These are phyloP conservation scores for Speleostelium caveatum DNA, from an alignment of 78 protist genomes.

Conservation along the genomic window DNA sequence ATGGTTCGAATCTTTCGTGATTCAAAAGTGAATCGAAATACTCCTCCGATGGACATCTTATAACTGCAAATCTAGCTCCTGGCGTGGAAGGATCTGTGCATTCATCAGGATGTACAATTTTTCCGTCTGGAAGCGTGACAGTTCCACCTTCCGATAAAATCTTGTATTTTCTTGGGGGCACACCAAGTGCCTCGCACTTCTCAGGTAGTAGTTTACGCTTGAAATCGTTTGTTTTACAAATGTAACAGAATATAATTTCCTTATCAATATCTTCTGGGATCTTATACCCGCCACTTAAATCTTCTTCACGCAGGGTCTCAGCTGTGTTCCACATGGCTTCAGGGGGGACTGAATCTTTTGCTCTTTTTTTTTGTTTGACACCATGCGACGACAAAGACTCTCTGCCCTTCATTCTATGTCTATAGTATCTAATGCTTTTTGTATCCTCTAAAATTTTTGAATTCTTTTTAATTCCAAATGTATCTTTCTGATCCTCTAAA, in stretches of 20 bases:
- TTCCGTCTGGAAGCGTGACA: slow-evolving; percentile 19
- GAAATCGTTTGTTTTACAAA: slow-evolving; percentile 28
- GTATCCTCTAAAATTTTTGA: no score
- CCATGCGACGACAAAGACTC: no score
- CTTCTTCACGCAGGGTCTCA: not conserved
- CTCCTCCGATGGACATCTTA: slow-evolving; percentile 68
- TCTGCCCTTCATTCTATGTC: no score
- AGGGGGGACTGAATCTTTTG: no score
- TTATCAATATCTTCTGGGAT: not conserved
- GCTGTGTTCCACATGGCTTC: no score
- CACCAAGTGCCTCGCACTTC: slow-evolving; percentile 76
- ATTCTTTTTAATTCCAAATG: no score
- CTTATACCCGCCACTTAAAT: not conserved
- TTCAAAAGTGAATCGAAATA: slow-evolving; percentile 26
- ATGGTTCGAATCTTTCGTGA: no score
- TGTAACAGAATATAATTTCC: slow-evolving; percentile 19
- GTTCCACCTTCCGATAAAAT: slow-evolving; percentile 44
- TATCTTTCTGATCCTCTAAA: no score
- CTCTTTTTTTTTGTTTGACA: no score
- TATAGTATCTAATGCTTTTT: no score
- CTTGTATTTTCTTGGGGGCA: slow-evolving; percentile 55
- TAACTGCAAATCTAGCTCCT: slow-evolving; percentile 38
- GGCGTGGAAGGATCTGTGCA: slow-evolving; percentile 31
- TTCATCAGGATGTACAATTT: slow-evolving; percentile 23
- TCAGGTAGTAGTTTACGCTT: slow-evolving; percentile 75